These are phyloP conservation scores for Neurospora crassa DNA, from an alignment of 2,329 filamentous ascomycete genomes.

Conservation along the genomic window DNA sequence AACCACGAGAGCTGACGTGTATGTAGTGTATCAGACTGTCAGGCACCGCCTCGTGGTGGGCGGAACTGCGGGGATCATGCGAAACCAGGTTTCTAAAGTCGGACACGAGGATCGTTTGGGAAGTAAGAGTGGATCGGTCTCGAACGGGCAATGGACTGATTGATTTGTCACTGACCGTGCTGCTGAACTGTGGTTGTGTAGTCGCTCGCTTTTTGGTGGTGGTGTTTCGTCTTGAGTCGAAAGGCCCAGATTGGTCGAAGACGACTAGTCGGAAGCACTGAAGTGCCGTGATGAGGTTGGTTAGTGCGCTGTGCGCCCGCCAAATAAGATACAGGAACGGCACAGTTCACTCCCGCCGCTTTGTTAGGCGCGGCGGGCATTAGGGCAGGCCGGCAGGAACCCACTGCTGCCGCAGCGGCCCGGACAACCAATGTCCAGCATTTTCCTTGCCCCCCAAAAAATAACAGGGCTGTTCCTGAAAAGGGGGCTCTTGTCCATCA, in stretches of 20 bases:
- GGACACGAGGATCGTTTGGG: neutral
- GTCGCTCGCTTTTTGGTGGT: neutral
- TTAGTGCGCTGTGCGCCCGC: neutral
- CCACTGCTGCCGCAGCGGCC: neutral
- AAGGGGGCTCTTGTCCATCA: neutral
- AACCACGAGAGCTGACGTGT: neutral
- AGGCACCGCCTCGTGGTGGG: neutral
- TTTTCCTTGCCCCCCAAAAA: neutral
- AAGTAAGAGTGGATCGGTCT: neutral
- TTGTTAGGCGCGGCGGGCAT: neutral
- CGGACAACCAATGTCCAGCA: neutral
- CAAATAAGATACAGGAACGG: neutral
- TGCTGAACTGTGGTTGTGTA: neutral
- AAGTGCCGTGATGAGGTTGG: neutral
- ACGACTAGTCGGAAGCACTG: neutral
- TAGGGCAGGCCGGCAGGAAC: neutral
- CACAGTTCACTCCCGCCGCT: neutral
- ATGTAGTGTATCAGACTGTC: neutral
- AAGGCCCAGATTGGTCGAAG: neutral
- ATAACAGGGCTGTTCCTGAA: neutral
- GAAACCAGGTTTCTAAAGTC: neutral
- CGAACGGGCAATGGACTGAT: neutral
- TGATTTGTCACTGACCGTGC: neutral
- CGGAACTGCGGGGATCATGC: neutral
- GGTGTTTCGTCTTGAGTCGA: neutral